Evolutionary conservation across 2,329 filamentous ascomycete genomes (phyloP).

Genomic region (Cladorrhinum sp.): DNA sequence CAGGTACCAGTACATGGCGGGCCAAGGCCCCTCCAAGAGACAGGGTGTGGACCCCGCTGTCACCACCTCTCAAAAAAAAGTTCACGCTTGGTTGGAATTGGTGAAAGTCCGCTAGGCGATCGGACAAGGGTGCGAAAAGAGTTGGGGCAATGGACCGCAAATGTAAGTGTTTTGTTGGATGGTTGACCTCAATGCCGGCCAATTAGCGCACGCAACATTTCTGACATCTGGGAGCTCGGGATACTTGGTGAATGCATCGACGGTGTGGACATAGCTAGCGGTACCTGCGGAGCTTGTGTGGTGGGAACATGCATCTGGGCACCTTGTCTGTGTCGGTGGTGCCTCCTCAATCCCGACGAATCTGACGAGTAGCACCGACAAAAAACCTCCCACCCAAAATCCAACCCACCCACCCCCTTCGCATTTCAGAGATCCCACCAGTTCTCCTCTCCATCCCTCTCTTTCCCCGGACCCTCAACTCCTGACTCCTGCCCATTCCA

Average conservation of each 20-base stretch:
- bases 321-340: constrained; percentile 7
- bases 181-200: constrained; percentile 24
- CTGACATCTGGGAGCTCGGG: constrained; percentile 11
- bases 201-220: constrained; percentile 24
- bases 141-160: constrained; percentile 32
- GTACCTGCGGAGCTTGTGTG: background rate
- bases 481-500: background rate
- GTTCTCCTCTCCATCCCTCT: constrained; percentile 19
- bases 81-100: constrained; percentile 16
- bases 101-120: constrained; percentile 27
- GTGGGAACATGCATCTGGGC: background rate
- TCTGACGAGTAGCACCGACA: constrained; percentile 21
- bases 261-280: background rate
- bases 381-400: constrained; percentile 27
- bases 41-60: constrained; percentile 16
- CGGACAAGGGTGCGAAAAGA: constrained; percentile 30
- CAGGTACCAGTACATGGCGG: constrained; percentile 27
- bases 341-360: constrained; percentile 11
- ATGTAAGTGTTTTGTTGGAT: constrained; percentile 27
- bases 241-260: background rate
- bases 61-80: constrained; percentile 19
- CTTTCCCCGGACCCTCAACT: constrained; percentile 15
- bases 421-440: constrained; percentile 20
- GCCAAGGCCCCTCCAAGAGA: constrained; percentile 11
- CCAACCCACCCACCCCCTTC: constrained; percentile 20